These are phyloP conservation scores for Narthecium ossifragum DNA, from an alignment of 106 monocot species.

Conservation along the genomic window DNA sequence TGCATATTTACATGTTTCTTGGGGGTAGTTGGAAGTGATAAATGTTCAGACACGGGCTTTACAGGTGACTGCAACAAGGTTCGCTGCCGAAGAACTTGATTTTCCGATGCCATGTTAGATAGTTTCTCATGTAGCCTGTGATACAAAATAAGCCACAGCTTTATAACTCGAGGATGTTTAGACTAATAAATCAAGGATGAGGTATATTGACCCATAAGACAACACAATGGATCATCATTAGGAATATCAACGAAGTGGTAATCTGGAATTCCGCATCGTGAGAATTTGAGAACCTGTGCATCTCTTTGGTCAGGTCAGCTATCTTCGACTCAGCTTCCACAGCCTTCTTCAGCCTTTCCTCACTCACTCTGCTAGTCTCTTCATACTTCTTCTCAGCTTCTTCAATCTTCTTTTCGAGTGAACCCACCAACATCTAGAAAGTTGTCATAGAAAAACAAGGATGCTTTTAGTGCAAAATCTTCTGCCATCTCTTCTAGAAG, in stretches of 20 bases:
- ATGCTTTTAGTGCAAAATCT: too few relatives aligned
- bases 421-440: slow-evolving; percentile 56
- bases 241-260: too few relatives aligned
- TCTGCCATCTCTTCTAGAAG: too few relatives aligned
- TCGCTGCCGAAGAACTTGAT: slow-evolving; percentile 84
- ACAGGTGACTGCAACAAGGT: slow-evolving; percentile 50
- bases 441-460: too few relatives aligned
- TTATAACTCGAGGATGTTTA: too few relatives aligned
- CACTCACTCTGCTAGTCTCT: slow-evolving; percentile 73
- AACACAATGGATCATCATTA: too few relatives aligned
- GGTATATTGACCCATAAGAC: too few relatives aligned
- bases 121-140: slow-evolving; percentile 75
- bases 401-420: slow-evolving; percentile 81
- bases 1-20: slow-evolving; percentile 44
- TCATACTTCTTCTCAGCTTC: slow-evolving; percentile 88
- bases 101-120: slow-evolving; percentile 78
- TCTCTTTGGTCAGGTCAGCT: slow-evolving; percentile 42
- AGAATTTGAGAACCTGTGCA: slow-evolving; percentile 60
- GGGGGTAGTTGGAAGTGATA: slow-evolving; percentile 35
- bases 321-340: slow-evolving; percentile 69
- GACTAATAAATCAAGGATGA: too few relatives aligned
- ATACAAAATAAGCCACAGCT: slow-evolving; percentile 1
- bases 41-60: slow-evolving; percentile 43
- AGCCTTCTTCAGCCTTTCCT: slow-evolving; percentile 71
- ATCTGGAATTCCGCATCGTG: too few relatives aligned